Evolutionary conservation across 768 basidiomycete species (phyloP), one percentile per base, ranked within the genome.

Genomic region (Crepidotus variabilis): DNA sequence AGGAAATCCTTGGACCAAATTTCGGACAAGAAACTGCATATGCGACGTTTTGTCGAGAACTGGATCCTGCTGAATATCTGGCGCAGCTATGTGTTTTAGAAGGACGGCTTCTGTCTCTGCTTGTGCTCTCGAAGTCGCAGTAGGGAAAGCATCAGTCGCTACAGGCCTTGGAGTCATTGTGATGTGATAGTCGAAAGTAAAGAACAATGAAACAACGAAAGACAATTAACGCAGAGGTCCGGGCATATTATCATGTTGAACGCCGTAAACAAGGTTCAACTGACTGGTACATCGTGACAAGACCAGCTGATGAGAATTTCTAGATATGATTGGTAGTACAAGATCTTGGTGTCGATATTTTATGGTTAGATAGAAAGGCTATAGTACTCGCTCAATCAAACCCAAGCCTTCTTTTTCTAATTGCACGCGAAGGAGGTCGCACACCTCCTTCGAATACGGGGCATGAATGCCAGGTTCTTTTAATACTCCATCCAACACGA

Each of bases 401-500:
- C 88, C 86, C 57, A 92, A 63, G 2, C 92, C 92, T 70, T 92
- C 89, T 8, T 28, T 28, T 8, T 28, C 28, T 28, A 28, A 28
- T 28, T 28, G 28, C 3, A 28, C 28, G 28, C 28, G 28, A 28
- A 28, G 28, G 4, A 28, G 28, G 4, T 28, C 4, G 28, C 4
- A 3, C 28, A 28, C 28, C 28, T 28, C 88, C 73, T 88, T 88
- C 57, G 81, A 83, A 73, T 98, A 98, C 2, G 96, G 96, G 10
- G 85, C 89, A 50, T 85, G 82, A 6, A 99, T 81, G 65, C 96
- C 96, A 13, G 89, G 83, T 35, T 77, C 82, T 60, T 72, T 82
- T 66, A 98, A 73, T 47, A 85, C 82, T 60, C 94, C 94, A 64
- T 98, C 94, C 48, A 99, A 77, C 22, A 99, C 83, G 59, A 94